A percentile compares a stretch with the other conserved stretches of the same genome.
Conservation (phyloP, 345 rosid genomes). For the Citrus mangshanensis region DNA sequence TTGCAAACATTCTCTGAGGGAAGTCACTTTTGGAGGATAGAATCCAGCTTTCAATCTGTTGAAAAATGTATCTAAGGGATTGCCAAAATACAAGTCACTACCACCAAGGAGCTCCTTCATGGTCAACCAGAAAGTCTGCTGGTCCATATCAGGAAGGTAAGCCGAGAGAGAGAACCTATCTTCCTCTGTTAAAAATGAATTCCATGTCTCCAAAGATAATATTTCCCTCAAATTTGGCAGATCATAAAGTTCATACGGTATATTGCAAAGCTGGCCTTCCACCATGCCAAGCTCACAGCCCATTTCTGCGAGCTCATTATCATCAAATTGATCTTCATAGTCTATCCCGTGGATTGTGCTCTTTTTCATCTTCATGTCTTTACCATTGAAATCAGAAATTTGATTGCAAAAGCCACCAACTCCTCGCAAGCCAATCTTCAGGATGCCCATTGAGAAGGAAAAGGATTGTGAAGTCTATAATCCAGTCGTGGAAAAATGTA, state of each 20-base stretch:
- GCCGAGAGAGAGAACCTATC: constrained; percentile 53
- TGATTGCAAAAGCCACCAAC: constrained; percentile 13
- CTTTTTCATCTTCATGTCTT: constrained; percentile 29
- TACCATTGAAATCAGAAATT: constrained; percentile 15
- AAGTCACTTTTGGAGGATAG: constrained; percentile 48
- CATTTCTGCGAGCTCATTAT: constrained; percentile 28
- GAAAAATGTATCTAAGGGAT: constrained; percentile 54
- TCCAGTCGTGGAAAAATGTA: constrained; percentile 18
- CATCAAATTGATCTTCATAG: constrained; percentile 44
- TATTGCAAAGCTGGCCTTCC: constrained; percentile 49
- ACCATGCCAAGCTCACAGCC: constrained; percentile 54
- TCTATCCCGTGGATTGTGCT: constrained; percentile 25
- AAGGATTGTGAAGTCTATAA: constrained; percentile 3
- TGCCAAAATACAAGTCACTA: constrained; percentile 51
- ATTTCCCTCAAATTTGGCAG: constrained; percentile 55
- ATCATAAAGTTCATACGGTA: constrained; percentile 66
- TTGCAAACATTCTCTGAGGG: constrained; percentile 37
- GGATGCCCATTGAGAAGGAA: constrained; percentile 33
- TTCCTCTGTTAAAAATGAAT: constrained; percentile 56
- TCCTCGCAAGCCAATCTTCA: constrained; percentile 28
- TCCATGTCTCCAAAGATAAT: constrained; percentile 61
- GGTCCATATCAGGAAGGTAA: constrained; percentile 71
- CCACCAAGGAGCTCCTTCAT: constrained; percentile 63
- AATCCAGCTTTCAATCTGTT: constrained; percentile 56
- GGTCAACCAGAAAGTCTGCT: constrained; percentile 43